Evolutionary conservation across 1,139 yeast genomes (phyloP).

Genomic region (Yamadazyma atmosphaerica): DNA sequence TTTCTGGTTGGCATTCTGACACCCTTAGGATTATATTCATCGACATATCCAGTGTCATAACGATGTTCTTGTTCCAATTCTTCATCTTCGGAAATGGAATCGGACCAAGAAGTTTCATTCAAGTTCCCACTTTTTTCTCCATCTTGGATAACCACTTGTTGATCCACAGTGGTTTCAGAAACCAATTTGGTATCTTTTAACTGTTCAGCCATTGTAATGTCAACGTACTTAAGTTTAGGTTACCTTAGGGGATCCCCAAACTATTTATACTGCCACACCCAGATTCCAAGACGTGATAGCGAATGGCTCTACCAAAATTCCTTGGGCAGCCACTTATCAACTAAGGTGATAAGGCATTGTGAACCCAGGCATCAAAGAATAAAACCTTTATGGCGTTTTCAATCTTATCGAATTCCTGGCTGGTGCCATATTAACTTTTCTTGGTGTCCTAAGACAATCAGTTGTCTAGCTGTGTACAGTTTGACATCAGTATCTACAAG

Average conservation of each 20-base stretch:
- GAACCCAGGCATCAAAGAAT: not conserved
- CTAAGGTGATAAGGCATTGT: not conserved
- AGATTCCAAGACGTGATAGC: no score
- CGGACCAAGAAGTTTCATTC: conserved; percentile 14
- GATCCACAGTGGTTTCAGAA: not conserved
- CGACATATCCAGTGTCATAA: conserved; percentile 26
- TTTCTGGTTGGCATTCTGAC: conserved; percentile 37
- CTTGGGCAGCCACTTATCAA: no score
- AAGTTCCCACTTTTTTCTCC: conserved; percentile 3
- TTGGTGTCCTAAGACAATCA: not conserved
- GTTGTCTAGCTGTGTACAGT: not conserved
- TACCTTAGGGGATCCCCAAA: not conserved
- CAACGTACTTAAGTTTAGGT: no score
- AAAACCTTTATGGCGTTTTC: not conserved
- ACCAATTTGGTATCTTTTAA: not conserved
- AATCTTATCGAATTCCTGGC: not conserved
- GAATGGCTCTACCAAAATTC: no score
- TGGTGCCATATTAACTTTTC: no score
- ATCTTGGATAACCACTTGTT: no score
- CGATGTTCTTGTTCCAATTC: conserved; percentile 23
- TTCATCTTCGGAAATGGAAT: conserved; percentile 20
- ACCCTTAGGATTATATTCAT: conserved; percentile 35
- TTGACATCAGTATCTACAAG: no score
- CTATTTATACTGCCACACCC: not conserved
- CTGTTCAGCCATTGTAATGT: not conserved